These are phyloP conservation scores for Boletus rubroflammeus DNA, from an alignment of 768 basidiomycete genomes.

Conservation along the genomic window DNA sequence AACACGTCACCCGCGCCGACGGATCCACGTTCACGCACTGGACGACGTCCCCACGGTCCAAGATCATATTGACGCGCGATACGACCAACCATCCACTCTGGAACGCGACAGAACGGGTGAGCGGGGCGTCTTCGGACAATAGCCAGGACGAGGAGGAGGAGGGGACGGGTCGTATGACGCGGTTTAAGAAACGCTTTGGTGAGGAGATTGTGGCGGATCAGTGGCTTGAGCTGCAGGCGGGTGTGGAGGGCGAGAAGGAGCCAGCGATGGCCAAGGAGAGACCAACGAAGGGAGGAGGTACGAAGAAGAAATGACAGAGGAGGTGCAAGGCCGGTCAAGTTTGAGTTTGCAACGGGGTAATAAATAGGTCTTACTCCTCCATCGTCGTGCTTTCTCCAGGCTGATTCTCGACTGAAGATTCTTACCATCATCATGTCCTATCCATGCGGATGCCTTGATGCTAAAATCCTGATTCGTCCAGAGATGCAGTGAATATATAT, in stretches of 20 bases:
- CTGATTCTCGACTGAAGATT: background rate
- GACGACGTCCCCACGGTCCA: constrained; percentile 81
- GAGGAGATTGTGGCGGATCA: constrained; percentile 40
- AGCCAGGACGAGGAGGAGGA: constrained; percentile 63
- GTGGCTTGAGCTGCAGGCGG: constrained; percentile 26
- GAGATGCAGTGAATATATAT: constrained; percentile 4
- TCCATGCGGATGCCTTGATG: background rate
- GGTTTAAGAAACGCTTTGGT: constrained; percentile 75
- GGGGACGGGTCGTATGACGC: constrained; percentile 71
- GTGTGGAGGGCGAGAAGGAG: constrained; percentile 26
- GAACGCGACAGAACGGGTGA: constrained; percentile 60
- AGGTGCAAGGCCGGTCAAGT: background rate
- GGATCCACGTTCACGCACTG: constrained; percentile 85
- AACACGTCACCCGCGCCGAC: constrained; percentile 81
- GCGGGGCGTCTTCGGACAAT: constrained; percentile 43
- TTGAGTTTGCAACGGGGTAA: background rate
- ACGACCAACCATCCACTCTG: constrained; percentile 87
- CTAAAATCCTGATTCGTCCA: too few relatives aligned
- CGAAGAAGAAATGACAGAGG: constrained; percentile 19
- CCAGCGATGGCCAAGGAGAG: constrained; percentile 25
- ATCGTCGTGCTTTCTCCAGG: background rate
- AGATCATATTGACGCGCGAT: constrained; percentile 77
- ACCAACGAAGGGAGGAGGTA: constrained; percentile 7
- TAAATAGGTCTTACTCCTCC: background rate
- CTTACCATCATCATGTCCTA: background rate